Evolutionary conservation across 129 eudicot species (phyloP).

Genomic region (Flaveria linearis): DNA sequence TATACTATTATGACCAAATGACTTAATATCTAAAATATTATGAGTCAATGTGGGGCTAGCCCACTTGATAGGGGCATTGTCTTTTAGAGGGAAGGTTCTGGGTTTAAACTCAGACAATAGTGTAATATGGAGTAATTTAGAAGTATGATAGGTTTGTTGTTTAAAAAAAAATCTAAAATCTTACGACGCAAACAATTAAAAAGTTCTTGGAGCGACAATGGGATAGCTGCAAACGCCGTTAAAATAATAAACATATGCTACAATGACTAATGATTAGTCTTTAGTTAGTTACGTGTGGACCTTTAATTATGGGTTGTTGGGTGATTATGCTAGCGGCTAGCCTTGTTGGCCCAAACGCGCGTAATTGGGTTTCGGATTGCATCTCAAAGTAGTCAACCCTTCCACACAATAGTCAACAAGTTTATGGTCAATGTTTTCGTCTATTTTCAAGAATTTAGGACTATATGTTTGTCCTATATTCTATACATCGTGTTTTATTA

Average conservation of each 20-base stretch:
- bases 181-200: no score
- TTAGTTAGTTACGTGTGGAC: slow-evolving; percentile 21
- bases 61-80: no score
- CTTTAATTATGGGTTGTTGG: background rate
- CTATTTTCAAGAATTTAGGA: slow-evolving; percentile 4
- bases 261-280: slow-evolving; percentile 11
- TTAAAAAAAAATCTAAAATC: no score
- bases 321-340: background rate
- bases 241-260: background rate
- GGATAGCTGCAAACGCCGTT: no score
- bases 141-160: no score
- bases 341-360: slow-evolving; percentile 22
- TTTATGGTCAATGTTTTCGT: slow-evolving; percentile 28
- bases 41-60: no score
- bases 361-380: background rate
- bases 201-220: no score
- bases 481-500: background rate
- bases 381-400: background rate
- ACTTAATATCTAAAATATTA: no score
- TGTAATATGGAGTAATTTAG: no score
- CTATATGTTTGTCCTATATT: background rate
- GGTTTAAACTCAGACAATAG: no score
- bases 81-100: no score
- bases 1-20: no score
- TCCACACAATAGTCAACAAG: slow-evolving; percentile 19